phyloP scores from a whole-genome alignment of 2,329 filamentous ascomycete species.

The Fusarium sp. region DNA sequence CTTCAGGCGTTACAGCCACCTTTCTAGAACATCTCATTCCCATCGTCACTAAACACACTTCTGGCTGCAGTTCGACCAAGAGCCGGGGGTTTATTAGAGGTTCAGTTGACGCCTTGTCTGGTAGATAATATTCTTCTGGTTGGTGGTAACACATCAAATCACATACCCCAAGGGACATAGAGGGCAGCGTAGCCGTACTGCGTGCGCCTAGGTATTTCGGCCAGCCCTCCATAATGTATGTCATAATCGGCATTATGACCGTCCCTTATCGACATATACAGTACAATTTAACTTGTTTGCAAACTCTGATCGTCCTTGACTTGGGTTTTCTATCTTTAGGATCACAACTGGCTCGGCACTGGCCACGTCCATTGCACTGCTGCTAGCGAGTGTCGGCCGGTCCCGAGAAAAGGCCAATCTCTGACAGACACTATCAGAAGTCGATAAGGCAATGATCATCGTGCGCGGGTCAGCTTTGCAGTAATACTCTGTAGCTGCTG shows the following conservation, averaged over 20 bases:
- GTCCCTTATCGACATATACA: slow-evolving; percentile 2
- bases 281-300: slow-evolving; percentile 2
- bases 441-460: slow-evolving; percentile 46
- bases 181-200: slow-evolving; percentile 13
- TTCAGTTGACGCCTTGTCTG: slow-evolving; percentile 1
- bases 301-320: slow-evolving; percentile 7
- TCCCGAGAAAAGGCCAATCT: slow-evolving; percentile 42
- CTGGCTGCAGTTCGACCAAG: slow-evolving; percentile 9
- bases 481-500: too few species aligned
- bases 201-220: slow-evolving; percentile 1
- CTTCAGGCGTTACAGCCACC: slow-evolving; percentile 35
- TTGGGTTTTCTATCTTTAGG: slow-evolving; percentile 29
- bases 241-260: not conserved
- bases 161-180: slow-evolving; percentile 9
- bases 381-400: slow-evolving; percentile 42
- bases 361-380: slow-evolving; percentile 38
- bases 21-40: slow-evolving; percentile 39
- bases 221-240: not conserved
- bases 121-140: slow-evolving; percentile 17
- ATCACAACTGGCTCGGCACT: slow-evolving; percentile 30
- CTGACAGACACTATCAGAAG: slow-evolving; percentile 22
- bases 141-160: slow-evolving; percentile 22
- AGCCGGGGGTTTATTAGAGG: slow-evolving; percentile 19
- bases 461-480: slow-evolving; percentile 27
- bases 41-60: slow-evolving; percentile 12